Evolutionary conservation across 1,284 basidiomycete genomes (phyloP).

Genomic region (Trichosporon sp.): DNA sequence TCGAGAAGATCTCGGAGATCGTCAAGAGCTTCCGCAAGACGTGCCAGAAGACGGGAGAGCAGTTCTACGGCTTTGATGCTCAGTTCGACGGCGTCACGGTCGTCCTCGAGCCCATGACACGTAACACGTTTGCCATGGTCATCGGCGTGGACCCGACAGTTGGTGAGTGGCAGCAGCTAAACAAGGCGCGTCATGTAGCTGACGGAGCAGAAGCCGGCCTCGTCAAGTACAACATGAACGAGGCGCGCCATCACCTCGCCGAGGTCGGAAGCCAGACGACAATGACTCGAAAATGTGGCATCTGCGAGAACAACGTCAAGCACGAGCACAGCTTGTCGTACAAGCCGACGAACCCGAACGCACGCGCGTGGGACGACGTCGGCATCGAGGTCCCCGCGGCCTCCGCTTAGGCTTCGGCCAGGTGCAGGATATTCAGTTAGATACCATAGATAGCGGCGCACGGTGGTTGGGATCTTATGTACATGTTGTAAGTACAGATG

Average conservation of each 20-base stretch:
- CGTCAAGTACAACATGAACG: slow-evolving; percentile 51
- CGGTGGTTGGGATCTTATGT: background rate
- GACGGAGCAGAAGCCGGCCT: slow-evolving; percentile 46
- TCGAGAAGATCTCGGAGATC: slow-evolving; percentile 91
- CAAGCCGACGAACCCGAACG: slow-evolving; percentile 28
- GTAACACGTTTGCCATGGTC: slow-evolving; percentile 82
- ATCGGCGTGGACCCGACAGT: slow-evolving; percentile 81
- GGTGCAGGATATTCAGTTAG: background rate
- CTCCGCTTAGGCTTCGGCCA: too few species aligned
- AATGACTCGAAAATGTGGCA: slow-evolving; percentile 40
- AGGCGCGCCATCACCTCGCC: slow-evolving; percentile 49
- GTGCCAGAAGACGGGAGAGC: slow-evolving; percentile 65
- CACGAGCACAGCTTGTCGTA: slow-evolving; percentile 30
- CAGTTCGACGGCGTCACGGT: slow-evolving; percentile 68
- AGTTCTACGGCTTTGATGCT: slow-evolving; percentile 73
- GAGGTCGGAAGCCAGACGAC: slow-evolving; percentile 38
- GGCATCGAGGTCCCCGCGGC: slow-evolving; percentile 8
- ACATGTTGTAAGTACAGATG: slow-evolving; percentile 5
- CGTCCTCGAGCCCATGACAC: slow-evolving; percentile 89
- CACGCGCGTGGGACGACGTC: slow-evolving; percentile 40
- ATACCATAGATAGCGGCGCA: background rate
- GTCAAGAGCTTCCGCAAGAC: slow-evolving; percentile 92
- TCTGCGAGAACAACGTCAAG: slow-evolving; percentile 26
- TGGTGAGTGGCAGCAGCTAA: slow-evolving; percentile 53
- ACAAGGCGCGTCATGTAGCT: background rate